These are phyloP conservation scores for Fusarium sp. DNA, from an alignment of 2,329 filamentous ascomycete genomes.

Conservation along the genomic window DNA sequence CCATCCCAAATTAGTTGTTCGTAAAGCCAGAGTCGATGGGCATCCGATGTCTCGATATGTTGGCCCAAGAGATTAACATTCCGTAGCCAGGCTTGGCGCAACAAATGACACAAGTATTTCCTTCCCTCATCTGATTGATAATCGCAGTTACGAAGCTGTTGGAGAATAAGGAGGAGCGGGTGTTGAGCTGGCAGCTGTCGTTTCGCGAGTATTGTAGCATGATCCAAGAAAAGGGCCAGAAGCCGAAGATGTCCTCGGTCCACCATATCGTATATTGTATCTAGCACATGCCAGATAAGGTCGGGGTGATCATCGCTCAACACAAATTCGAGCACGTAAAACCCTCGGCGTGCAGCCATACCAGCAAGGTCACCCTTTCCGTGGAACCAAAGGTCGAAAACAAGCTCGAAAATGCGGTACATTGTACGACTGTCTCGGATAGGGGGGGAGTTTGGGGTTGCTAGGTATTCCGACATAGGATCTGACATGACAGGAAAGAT, in stretches of 20 bases:
- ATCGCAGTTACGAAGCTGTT: constrained; percentile 47
- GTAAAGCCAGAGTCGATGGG: constrained; percentile 51
- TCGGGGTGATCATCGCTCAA: constrained; percentile 52
- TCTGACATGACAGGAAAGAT: constrained; percentile 41
- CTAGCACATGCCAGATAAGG: constrained; percentile 52
- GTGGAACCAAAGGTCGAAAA: constrained; percentile 51
- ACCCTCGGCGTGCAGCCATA: constrained; percentile 50
- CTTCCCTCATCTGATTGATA: constrained; percentile 47
- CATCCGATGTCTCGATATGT: constrained; percentile 44
- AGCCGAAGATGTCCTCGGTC: constrained; percentile 50
- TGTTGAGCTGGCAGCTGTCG: constrained; percentile 47
- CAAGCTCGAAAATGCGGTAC: constrained; percentile 53
- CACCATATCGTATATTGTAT: constrained; percentile 53
- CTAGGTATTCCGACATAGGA: constrained; percentile 51
- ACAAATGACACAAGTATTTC: constrained; percentile 46
- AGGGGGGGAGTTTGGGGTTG: constrained; percentile 49
- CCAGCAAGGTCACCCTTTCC: constrained; percentile 51
- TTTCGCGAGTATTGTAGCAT: constrained; percentile 45
- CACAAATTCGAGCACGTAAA: constrained; percentile 51
- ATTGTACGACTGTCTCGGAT: constrained; percentile 54
- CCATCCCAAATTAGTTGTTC: constrained; percentile 54
- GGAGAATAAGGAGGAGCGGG: constrained; percentile 48
- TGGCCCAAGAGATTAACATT: constrained; percentile 49
- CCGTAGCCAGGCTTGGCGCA: constrained; percentile 51
- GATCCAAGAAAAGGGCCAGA: constrained; percentile 48